These are phyloP conservation scores for Nitzschia sp. DNA, from an alignment of 108 stramenopile genomes.

Conservation along the genomic window DNA sequence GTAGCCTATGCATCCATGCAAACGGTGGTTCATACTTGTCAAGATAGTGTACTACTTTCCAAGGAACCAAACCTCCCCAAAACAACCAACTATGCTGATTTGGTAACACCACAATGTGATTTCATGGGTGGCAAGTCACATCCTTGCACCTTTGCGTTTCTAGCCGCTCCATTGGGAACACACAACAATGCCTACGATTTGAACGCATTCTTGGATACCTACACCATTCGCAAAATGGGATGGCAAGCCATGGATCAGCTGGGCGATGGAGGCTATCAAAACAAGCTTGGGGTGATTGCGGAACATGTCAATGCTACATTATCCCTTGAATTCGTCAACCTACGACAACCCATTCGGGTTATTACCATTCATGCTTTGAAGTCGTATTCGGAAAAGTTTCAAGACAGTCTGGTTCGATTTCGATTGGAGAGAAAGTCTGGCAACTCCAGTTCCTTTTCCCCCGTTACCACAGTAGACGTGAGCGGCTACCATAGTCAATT, in stretches of 20 bases:
- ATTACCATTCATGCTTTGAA: conserved; percentile 53
- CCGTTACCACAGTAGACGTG: conserved; percentile 1
- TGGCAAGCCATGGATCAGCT: conserved; percentile 48
- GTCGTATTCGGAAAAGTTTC: conserved; percentile 51
- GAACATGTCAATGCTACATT: conserved; percentile 29
- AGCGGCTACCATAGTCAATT: conserved; percentile 14
- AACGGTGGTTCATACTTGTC: conserved; percentile 18
- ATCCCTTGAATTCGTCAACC: conserved; percentile 11
- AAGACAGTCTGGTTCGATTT: conserved; percentile 5
- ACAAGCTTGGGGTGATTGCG: conserved; percentile 52
- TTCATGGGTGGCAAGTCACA: neutral
- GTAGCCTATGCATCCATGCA: conserved; percentile 24
- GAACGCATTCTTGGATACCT: conserved; percentile 30
- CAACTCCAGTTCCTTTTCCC: neutral
- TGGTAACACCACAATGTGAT: neutral
- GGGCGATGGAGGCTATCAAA: conserved; percentile 28
- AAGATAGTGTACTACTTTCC: neutral
- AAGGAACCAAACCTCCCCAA: too few species aligned
- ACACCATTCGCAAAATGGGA: conserved; percentile 38
- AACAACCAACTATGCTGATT: neutral
- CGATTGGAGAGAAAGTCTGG: neutral
- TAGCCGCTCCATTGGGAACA: conserved; percentile 24
- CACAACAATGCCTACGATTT: conserved; percentile 30
- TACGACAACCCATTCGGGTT: conserved; percentile 36
- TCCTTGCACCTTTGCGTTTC: conserved; percentile 26